These are phyloP conservation scores for Cudoniella acicularis DNA, from an alignment of 495 filamentous ascomycete species.

Conservation along the genomic window DNA sequence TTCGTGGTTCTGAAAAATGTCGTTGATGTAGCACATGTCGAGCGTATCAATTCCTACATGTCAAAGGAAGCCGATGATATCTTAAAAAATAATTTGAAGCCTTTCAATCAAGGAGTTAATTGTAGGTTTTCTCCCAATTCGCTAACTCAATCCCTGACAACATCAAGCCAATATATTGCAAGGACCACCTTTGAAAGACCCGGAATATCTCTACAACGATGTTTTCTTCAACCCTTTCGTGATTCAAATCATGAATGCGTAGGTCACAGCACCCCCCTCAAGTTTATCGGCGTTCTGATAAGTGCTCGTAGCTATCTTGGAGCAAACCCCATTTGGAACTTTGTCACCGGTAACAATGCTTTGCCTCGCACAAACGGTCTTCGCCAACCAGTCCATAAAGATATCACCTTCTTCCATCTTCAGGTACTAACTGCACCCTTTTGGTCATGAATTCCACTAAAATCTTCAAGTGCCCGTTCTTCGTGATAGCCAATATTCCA, in stretches of 20 bases:
- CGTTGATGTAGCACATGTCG: constrained; percentile 25
- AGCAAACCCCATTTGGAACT: constrained; percentile 27
- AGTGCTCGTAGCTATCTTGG: constrained; percentile 25
- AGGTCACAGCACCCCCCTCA: too few relatives aligned
- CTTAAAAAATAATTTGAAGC: constrained; percentile 21
- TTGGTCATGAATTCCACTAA: constrained; percentile 1
- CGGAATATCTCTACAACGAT: constrained; percentile 31
- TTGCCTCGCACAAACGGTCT: constrained; percentile 25
- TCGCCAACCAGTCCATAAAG: constrained; percentile 35
- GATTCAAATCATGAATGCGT: constrained; percentile 30
- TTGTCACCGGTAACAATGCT: constrained; percentile 35
- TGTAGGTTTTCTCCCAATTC: constrained; percentile 10
- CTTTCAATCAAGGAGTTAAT: constrained; percentile 29
- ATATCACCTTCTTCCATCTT: constrained; percentile 28
- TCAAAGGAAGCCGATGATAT: constrained; percentile 23
- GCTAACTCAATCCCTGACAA: constrained; percentile 1
- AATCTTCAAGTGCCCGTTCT: constrained; percentile 29
- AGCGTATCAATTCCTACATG: constrained; percentile 25
- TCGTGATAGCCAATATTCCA: constrained; percentile 27
- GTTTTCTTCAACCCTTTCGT: constrained; percentile 37
- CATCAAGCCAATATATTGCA: constrained; percentile 29
- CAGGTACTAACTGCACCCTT: too few relatives aligned
- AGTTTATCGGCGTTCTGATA: too few relatives aligned
- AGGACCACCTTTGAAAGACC: constrained; percentile 23
- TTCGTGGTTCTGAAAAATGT: constrained; percentile 28